Conservation (phyloP, 176 grass and related monocot species). For the Sorghum bicolor region DNA sequence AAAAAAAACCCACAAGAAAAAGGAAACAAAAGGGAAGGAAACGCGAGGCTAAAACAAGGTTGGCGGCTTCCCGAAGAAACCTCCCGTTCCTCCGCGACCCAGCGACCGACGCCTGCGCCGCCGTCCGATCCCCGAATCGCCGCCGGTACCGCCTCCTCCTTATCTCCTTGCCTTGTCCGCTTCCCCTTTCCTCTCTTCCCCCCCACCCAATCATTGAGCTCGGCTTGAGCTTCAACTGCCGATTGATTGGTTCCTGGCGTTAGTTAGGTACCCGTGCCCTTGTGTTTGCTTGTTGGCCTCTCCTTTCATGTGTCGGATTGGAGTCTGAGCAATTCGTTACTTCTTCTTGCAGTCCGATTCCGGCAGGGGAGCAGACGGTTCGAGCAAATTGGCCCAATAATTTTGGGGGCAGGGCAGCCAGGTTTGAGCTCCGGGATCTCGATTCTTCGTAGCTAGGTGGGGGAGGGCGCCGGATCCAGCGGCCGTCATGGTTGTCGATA, state of each 20-base stretch:
- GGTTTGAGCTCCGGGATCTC: not conserved
- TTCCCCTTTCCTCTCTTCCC: not conserved
- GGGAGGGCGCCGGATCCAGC: slow-evolving; percentile 31
- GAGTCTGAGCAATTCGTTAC: not conserved
- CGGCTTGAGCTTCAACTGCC: not conserved
- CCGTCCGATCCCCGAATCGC: slow-evolving; percentile 8
- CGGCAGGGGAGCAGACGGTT: not conserved
- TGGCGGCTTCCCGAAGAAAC: slow-evolving; percentile 43
- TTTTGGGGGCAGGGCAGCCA: not conserved
- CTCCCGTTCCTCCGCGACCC: slow-evolving; percentile 14
- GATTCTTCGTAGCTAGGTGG: not conserved
- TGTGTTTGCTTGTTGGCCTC: not conserved
- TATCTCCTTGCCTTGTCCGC: slow-evolving; percentile 2
- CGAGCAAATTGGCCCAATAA: not conserved
- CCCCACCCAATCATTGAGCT: slow-evolving; percentile 6
- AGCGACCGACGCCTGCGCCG: not conserved
- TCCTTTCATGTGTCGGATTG: not conserved
- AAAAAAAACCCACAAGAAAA: not conserved
- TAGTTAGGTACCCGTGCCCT: not conserved
- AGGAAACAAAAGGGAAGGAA: not conserved
- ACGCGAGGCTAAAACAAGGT: slow-evolving; percentile 7
- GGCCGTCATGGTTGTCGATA: slow-evolving; percentile 59
- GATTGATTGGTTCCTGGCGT: not conserved
- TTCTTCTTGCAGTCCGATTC: slow-evolving; percentile 27
- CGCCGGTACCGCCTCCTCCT: slow-evolving; percentile 4